These are phyloP conservation scores for Cercophora newfieldiana DNA, from an alignment of 495 filamentous ascomycete genomes.

Conservation along the genomic window DNA sequence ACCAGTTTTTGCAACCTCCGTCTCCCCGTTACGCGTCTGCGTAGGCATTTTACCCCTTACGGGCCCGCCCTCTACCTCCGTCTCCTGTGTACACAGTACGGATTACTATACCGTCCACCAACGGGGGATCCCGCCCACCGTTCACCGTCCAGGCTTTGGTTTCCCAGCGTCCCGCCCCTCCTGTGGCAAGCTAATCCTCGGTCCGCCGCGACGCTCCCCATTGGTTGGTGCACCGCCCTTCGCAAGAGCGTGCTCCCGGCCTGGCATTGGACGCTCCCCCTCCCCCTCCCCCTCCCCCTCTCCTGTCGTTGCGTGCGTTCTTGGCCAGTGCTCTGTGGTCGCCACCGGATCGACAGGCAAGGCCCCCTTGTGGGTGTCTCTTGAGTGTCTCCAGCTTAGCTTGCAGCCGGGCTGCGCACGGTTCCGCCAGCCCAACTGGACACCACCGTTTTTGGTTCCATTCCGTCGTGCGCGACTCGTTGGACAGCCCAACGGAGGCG, in stretches of 20 bases:
- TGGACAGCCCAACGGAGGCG: conserved; percentile 30
- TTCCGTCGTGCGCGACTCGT: conserved; percentile 17
- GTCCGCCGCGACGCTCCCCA: neutral
- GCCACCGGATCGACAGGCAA: neutral
- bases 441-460: conserved; percentile 18
- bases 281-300: neutral
- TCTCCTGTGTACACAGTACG: neutral
- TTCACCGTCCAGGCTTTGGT: neutral
- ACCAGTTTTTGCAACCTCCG: neutral
- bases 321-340: conserved; percentile 4
- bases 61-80: neutral
- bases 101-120: neutral
- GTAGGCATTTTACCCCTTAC: neutral
- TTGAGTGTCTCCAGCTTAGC: neutral
- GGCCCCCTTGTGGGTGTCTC: neutral
- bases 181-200: neutral
- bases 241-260: neutral
- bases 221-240: conserved; percentile 2
- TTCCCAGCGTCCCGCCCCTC: neutral
- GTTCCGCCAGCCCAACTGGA: conserved; percentile 29
- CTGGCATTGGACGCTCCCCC: conserved; percentile 6
- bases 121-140: neutral
- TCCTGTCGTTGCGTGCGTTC: conserved; percentile 3
- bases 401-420: conserved; percentile 11
- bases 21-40: neutral